Evolutionary conservation across 768 basidiomycete genomes (phyloP).

Genomic region (Pleurotus pulmonarius): DNA sequence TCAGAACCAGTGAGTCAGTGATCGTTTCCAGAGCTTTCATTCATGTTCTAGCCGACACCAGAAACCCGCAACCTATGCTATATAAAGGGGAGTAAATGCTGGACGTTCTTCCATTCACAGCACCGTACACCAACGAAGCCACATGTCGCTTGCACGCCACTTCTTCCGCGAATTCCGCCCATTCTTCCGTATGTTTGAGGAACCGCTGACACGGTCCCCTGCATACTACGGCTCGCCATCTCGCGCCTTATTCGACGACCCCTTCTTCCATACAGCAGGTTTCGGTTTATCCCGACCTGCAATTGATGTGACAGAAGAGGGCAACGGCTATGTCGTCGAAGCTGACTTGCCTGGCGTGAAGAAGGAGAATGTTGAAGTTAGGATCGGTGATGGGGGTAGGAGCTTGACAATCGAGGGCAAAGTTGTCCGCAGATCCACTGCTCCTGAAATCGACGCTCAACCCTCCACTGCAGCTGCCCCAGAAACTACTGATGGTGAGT

Average conservation of each 20-base stretch:
- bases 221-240: slow-evolving; percentile 18
- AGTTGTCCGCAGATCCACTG: slow-evolving; percentile 27
- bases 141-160: slow-evolving; percentile 65
- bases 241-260: slow-evolving; percentile 45
- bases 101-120: neutral
- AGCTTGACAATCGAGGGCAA: slow-evolving; percentile 74
- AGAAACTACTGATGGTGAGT: slow-evolving; percentile 27
- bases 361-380: slow-evolving; percentile 71
- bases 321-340: slow-evolving; percentile 62
- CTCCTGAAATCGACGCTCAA: neutral
- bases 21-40: slow-evolving; percentile 6
- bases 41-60: neutral
- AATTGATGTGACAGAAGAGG: slow-evolving; percentile 66
- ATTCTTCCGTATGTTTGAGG: slow-evolving; percentile 72
- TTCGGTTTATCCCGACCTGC: slow-evolving; percentile 40
- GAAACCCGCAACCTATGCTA: neutral
- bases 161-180: slow-evolving; percentile 71
- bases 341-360: slow-evolving; percentile 78
- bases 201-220: slow-evolving; percentile 48
- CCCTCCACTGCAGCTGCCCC: slow-evolving; percentile 12
- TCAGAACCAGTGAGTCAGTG: neutral
- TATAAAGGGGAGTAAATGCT: slow-evolving; percentile 8
- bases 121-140: neutral
- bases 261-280: slow-evolving; percentile 34
- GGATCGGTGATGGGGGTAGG: slow-evolving; percentile 65